Evolutionary conservation across 1,139 yeast genomes (phyloP).

Genomic region (Saccharomyces hybrid): DNA sequence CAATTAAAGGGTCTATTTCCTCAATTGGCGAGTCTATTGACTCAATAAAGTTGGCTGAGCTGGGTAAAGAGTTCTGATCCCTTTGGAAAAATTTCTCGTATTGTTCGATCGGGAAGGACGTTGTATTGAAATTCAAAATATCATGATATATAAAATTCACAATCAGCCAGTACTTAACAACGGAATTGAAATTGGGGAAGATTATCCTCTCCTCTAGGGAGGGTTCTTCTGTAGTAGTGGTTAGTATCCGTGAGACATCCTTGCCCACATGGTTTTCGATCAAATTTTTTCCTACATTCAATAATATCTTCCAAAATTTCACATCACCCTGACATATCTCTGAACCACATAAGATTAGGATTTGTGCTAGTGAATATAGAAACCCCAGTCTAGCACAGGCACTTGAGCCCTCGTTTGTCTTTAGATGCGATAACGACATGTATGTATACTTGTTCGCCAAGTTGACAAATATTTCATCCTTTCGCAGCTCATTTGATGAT

Average conservation of each 20-base stretch:
- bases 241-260: conserved; percentile 32
- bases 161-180: conserved; percentile 53
- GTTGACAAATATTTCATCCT: conserved; percentile 36
- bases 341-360: conserved; percentile 60
- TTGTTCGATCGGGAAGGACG: conserved; percentile 48
- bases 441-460: conserved; percentile 19
- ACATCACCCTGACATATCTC: conserved; percentile 75
- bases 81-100: conserved; percentile 47
- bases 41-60: conserved; percentile 9
- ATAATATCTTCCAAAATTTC: conserved; percentile 54
- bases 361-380: conserved; percentile 42
- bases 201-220: conserved; percentile 34
- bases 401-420: conserved; percentile 5
- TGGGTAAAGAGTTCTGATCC: conserved; percentile 22
- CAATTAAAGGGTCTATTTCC: conserved; percentile 58
- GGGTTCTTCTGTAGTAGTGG: conserved; percentile 23
- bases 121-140: conserved; percentile 51
- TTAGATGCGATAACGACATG: conserved; percentile 12
- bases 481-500: conserved; percentile 43
- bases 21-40: conserved; percentile 24
- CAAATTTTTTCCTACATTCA: conserved; percentile 54
- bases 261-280: conserved; percentile 51
- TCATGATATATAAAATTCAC: conserved; percentile 83
- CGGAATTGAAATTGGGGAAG: conserved; percentile 31
- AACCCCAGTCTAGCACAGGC: conserved; percentile 4